Conservation (phyloP, 345 rosid genomes). For the Populus ilicifolia region DNA sequence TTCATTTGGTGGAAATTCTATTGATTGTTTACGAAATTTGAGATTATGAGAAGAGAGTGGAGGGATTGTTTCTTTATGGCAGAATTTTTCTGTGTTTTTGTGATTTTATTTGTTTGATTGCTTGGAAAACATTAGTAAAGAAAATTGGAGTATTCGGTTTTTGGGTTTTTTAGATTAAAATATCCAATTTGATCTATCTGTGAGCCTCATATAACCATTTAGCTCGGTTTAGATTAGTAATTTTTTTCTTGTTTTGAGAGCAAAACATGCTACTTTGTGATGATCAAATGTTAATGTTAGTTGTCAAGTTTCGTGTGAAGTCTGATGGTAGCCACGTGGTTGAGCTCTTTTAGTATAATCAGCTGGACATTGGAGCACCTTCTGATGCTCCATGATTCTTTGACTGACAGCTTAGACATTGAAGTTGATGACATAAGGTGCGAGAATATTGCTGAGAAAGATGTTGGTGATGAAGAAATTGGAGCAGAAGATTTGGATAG, state of each 20-base stretch:
- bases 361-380: not conserved
- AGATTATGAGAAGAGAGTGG: too few relatives aligned
- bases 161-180: too few relatives aligned
- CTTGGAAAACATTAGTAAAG: not conserved
- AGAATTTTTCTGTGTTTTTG: not conserved
- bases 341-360: too few relatives aligned
- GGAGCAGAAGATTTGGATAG: constrained; percentile 77
- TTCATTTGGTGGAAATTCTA: too few relatives aligned
- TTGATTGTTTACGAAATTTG: too few relatives aligned
- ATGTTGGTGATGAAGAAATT: constrained; percentile 93
- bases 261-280: not conserved
- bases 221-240: not conserved
- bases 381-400: not conserved
- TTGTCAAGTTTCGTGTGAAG: not conserved
- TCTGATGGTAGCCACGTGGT: not conserved
- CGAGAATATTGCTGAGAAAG: constrained; percentile 79
- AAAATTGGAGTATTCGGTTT: not conserved
- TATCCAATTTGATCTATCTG: not conserved
- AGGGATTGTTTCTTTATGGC: not conserved
- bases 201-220: not conserved
- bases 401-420: constrained; percentile 44
- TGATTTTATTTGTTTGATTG: not conserved
- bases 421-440: constrained; percentile 72
- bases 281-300: not conserved
- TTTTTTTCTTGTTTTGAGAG: not conserved